Conservation (phyloP, 2,329 filamentous ascomycete genomes). For the Sporothrix curviconia region DNA sequence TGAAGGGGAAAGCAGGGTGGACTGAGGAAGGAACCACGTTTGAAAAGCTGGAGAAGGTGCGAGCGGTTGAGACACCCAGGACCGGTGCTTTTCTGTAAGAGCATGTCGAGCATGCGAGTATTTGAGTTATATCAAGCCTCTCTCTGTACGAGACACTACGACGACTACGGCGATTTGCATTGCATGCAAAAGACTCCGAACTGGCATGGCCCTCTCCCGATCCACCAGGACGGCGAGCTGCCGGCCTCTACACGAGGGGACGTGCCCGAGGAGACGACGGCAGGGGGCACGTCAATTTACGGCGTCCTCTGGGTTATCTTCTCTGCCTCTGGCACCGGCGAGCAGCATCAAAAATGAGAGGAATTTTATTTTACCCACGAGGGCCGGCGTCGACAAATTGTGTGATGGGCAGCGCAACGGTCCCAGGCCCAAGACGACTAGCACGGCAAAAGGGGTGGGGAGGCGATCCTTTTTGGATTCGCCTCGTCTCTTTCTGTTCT, state of each 20-base stretch:
- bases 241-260: background rate
- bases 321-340: too few relatives aligned
- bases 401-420: background rate
- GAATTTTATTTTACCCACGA: too few relatives aligned
- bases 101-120: too few relatives aligned
- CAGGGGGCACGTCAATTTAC: background rate
- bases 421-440: too few relatives aligned
- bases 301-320: too few relatives aligned
- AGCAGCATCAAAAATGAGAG: too few relatives aligned
- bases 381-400: background rate
- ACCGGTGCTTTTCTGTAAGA: background rate
- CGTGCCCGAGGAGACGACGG: background rate
- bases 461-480: background rate
- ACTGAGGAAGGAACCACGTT: background rate
- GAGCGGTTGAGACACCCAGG: background rate
- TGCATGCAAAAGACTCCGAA: too few relatives aligned
- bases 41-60: too few relatives aligned
- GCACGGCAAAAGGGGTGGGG: background rate
- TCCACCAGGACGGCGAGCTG: slow-evolving; percentile 15
- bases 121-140: too few relatives aligned
- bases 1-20: background rate
- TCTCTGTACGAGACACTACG: too few relatives aligned
- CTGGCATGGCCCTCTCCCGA: background rate
- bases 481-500: too few relatives aligned
- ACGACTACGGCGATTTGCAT: too few relatives aligned